Percentiles rank a stretch among this genome's conserved stretches.
Evolutionary conservation across 768 basidiomycete species (phyloP).

Genomic region (Boletus rufocinnamomeus): DNA sequence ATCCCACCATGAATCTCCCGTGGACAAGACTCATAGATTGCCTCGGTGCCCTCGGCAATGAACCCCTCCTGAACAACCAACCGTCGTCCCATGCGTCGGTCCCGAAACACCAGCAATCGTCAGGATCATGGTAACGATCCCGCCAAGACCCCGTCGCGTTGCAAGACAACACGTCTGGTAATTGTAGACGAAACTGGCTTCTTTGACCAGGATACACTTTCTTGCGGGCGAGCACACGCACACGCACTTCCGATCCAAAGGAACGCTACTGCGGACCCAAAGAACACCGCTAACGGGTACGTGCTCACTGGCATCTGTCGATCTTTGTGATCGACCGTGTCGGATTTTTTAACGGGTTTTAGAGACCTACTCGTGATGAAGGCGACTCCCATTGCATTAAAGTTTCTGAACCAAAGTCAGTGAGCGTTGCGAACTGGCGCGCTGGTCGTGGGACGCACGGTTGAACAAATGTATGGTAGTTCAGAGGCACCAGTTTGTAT

Average conservation of each 20-base stretch:
- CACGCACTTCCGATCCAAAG: neutral
- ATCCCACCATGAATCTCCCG: no score
- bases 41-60: no score
- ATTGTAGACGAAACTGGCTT: neutral
- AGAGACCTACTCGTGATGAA: no score
- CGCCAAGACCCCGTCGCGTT: slow-evolving; percentile 40
- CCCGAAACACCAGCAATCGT: slow-evolving; percentile 33
- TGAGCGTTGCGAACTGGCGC: no score
- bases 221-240: neutral
- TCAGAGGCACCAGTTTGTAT: no score
- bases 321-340: no score
- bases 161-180: slow-evolving; percentile 35
- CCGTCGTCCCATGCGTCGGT: slow-evolving; percentile 27
- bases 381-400: no score
- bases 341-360: no score
- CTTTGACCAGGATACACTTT: neutral
- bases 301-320: neutral
- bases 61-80: slow-evolving; percentile 31
- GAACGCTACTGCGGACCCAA: neutral
- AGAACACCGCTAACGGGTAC: neutral
- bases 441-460: no score
- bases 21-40: no score
- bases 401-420: no score
- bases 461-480: no score
- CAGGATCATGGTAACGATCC: slow-evolving; percentile 36